Conservation (phyloP, 495 filamentous ascomycete genomes). For the Xylaria venustula region DNA sequence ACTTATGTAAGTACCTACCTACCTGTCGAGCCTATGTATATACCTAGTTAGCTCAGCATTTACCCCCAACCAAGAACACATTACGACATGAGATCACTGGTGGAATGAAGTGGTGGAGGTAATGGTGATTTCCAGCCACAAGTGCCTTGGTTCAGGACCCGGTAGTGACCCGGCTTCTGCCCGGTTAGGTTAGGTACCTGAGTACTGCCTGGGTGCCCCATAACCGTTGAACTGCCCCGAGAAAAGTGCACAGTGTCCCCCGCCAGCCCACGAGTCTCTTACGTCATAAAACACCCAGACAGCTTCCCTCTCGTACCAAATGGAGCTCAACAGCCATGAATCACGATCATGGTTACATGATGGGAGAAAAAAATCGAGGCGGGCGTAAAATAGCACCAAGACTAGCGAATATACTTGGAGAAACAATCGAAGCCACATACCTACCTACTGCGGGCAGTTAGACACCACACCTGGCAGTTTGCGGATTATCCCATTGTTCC, state of each 20-base stretch:
- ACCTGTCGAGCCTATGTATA: neutral
- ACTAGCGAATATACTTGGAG: neutral
- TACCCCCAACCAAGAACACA: neutral
- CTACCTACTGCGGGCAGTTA: neutral
- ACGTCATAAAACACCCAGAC: slow-evolving; percentile 2
- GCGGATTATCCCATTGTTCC: slow-evolving; percentile 15
- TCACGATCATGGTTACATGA: slow-evolving; percentile 20
- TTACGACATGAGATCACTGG: neutral
- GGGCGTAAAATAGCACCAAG: neutral
- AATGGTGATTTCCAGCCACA: neutral
- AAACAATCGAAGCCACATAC: neutral
- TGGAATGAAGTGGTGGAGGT: neutral
- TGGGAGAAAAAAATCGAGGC: neutral
- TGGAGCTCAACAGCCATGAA: slow-evolving; percentile 19
- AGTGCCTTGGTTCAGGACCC: neutral
- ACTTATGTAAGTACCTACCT: too few relatives aligned
- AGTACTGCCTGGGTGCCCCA: too few relatives aligned
- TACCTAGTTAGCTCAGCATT: neutral
- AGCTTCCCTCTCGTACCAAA: slow-evolving; percentile 6
- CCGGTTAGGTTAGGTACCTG: too few relatives aligned
- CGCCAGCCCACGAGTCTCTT: slow-evolving; percentile 9
- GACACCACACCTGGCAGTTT: neutral
- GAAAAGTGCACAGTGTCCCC: neutral
- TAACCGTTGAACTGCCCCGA: too few relatives aligned
- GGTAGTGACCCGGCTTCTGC: too few relatives aligned